Percentiles rank a stretch among this genome's conserved stretches.
These are phyloP conservation scores for Pseudopithomyces chartarum DNA, from an alignment of 2,329 filamentous ascomycete genomes.

Conservation along the genomic window DNA sequence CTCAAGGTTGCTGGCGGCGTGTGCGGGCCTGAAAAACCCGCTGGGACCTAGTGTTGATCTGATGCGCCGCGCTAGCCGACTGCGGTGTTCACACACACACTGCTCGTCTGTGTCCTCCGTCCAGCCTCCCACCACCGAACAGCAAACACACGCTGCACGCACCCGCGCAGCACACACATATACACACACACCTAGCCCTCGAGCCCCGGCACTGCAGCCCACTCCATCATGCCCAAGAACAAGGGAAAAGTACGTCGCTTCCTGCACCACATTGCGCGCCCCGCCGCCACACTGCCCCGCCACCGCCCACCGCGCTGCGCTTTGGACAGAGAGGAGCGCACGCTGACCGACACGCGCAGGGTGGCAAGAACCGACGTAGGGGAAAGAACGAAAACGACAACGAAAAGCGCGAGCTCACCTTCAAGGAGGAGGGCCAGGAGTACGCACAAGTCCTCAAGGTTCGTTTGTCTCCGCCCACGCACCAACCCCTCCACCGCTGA, in stretches of 20 bases:
- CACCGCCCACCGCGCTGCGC: slow-evolving; percentile 4
- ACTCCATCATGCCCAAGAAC: slow-evolving; percentile 88
- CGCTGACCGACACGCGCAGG: slow-evolving; percentile 56
- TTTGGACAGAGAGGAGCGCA: not conserved
- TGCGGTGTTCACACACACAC: too few relatives aligned
- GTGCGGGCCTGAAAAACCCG: not conserved
- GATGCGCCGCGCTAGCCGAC: slow-evolving; percentile 6
- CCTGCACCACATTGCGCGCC: slow-evolving; percentile 14
- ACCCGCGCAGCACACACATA: not conserved
- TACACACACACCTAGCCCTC: slow-evolving; percentile 11
- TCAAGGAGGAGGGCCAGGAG: slow-evolving; percentile 98
- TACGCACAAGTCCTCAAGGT: slow-evolving; percentile 82
- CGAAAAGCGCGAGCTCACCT: slow-evolving; percentile 97
- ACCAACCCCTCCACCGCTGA: too few relatives aligned
- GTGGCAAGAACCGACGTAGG: slow-evolving; percentile 97
- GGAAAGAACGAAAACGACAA: slow-evolving; percentile 98
- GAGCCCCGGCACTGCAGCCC: slow-evolving; percentile 15
- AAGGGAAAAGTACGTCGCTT: slow-evolving; percentile 86
- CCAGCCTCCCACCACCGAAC: too few relatives aligned
- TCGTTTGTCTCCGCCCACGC: too few relatives aligned
- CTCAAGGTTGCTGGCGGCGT: too few relatives aligned
- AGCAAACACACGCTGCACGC: not conserved
- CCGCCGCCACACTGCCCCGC: slow-evolving; percentile 34
- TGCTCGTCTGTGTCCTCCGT: too few relatives aligned
- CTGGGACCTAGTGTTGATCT: too few relatives aligned